Evolutionary conservation across 768 basidiomycete genomes (phyloP), one percentile per base, ranked within the genome.

Genomic region (Termitomyces sp.): DNA sequence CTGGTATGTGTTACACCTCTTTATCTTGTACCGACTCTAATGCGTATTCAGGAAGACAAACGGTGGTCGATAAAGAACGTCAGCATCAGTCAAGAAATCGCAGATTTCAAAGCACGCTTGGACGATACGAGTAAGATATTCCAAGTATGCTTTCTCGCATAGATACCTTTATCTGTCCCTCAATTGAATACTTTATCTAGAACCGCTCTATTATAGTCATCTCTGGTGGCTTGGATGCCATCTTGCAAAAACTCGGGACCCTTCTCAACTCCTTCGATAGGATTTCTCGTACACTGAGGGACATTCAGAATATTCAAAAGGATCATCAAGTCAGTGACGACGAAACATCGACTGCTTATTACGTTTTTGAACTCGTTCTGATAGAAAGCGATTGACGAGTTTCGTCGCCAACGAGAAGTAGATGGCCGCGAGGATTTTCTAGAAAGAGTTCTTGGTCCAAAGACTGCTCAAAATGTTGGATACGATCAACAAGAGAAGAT

Each of bases 191-290:
- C 27, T n/a, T 42, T 48, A n/a, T n/a, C 37, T 22, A 63, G 62
- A 57, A 63, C 48, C 54, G 58, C 34, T 60, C 59, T 13, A 34
- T 57, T 18, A 49, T 61, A 39, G 58, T 55, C 24, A 29, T 59
- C 18, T 57, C 62, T 18, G 41, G 49, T 14, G 62, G 62, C 16
- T 32, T 58, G 13, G 62, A 60, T 39, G 42, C 56, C 29, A 56
- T 58, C 39, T 22, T 56, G 18, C 61, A 47, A 31, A 50, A 52
- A 29, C 41, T 59, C 12, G 31, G 29, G 36, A 13, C 46, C 4
- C 26, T 54, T 3, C 37, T 44, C 6, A 39, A 32, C 20, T 36
- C 32, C 13, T 47, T 49, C 34, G 46, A 55, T 22, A 55, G 41
- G 31, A 55, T 59, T 20, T 16, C 31, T 20, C 41, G 9, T 13